Conservation (phyloP, 164 flowering plant genomes). For the Vitis labrusca region DNA sequence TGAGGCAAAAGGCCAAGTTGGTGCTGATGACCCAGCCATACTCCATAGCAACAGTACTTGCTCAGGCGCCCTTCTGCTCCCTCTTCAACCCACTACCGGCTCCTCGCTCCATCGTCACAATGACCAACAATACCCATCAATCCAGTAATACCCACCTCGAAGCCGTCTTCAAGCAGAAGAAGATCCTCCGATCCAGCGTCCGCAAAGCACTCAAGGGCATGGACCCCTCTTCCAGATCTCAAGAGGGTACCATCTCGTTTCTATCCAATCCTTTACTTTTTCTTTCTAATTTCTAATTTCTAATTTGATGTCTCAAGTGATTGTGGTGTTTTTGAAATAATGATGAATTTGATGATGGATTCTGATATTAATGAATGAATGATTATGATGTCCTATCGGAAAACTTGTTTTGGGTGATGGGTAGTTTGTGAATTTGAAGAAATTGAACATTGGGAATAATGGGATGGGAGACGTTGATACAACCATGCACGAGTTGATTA, state of each 20-base stretch:
- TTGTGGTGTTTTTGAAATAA: too few species aligned
- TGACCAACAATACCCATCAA: conserved; percentile 7
- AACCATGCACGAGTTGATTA: neutral
- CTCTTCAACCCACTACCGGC: neutral
- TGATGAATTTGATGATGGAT: neutral
- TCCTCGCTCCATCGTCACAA: conserved; percentile 17
- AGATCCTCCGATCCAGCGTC: conserved; percentile 55
- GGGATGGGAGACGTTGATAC: neutral
- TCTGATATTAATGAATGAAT: neutral
- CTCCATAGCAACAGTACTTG: conserved; percentile 13
- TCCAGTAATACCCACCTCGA: conserved; percentile 34
- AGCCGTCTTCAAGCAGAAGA: conserved; percentile 56
- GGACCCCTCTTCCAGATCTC: conserved; percentile 58
- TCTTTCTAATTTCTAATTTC: neutral
- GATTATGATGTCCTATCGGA: neutral
- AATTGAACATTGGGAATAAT: neutral
- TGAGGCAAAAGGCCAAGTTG: conserved; percentile 7
- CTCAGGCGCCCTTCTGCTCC: conserved; percentile 11
- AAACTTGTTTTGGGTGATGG: neutral
- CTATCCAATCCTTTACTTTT: neutral
- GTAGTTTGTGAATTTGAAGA: neutral
- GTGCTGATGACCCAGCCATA: conserved; percentile 14
- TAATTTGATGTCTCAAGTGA: too few species aligned
- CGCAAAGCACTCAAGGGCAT: conserved; percentile 67
- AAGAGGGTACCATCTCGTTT: conserved; percentile 46